Conservation (phyloP, 179 eudicot genomes). For the Silene noctiflora region DNA sequence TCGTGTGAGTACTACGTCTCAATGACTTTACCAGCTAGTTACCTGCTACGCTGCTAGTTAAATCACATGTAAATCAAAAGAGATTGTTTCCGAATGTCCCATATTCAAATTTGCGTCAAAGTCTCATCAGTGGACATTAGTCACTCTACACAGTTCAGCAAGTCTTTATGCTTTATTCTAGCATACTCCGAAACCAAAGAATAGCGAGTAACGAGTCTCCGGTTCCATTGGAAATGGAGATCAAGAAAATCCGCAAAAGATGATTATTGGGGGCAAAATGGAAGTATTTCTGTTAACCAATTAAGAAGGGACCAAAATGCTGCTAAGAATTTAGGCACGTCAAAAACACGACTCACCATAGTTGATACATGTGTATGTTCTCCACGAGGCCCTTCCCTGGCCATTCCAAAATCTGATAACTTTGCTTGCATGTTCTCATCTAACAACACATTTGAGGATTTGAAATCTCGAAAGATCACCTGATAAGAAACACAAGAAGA, state of each 20-base stretch:
- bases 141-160: too few relatives aligned
- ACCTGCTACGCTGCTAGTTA: neutral
- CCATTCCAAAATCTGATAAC: slow-evolving; percentile 90
- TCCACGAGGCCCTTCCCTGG: slow-evolving; percentile 79
- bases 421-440: slow-evolving; percentile 62
- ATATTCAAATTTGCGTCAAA: too few relatives aligned
- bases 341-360: slow-evolving; percentile 43
- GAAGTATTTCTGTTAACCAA: too few relatives aligned
- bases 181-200: too few relatives aligned
- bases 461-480: slow-evolving; percentile 89
- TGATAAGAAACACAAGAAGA: slow-evolving; percentile 19
- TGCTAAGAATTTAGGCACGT: neutral
- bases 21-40: neutral
- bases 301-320: neutral
- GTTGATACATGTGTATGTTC: slow-evolving; percentile 79
- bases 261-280: too few relatives aligned
- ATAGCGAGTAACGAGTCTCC: too few relatives aligned
- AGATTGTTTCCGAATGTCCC: neutral
- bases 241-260: too few relatives aligned
- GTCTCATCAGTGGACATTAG: too few relatives aligned
- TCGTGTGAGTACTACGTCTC: neutral
- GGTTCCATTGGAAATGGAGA: too few relatives aligned
- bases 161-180: too few relatives aligned
- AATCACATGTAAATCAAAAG: neutral
- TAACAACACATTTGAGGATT: slow-evolving; percentile 71